Base-by-base conservation (phyloP, 495 filamentous ascomycete species). In the Tuber indicum region DNA sequence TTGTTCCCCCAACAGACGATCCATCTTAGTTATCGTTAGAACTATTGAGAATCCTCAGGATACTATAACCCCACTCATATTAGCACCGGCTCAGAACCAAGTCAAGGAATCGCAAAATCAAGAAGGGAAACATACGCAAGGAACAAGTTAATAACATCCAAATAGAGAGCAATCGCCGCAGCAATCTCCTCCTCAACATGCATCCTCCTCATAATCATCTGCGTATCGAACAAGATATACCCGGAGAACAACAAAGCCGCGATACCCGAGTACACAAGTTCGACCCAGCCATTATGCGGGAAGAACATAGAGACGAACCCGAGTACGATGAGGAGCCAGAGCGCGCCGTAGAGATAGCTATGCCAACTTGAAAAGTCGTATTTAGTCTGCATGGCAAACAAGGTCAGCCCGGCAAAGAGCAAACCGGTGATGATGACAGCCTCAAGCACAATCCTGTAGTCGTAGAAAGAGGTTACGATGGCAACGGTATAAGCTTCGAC, bases 101-200 rank as follows among this genome's bases (percentile, higher is more conserved):
- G 19, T 32, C 42, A 32, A 32, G 52, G 52, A 12, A 62, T 70
- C 39, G 26, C 44, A 21, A 72, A 39, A 10, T 16, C 12, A 71
- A 69, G 1, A 45, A 62, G 75, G 74, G 62, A 32, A 32, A 82
- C 80, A 45, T 77, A 82, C 81, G 92, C 91, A 78, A 99, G 86
- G 89, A 99, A 99, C 80, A 99, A 85, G 86, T 99, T 99, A 86
- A 99, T 91, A 80, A 99, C 90, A 84, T 99, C 96, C 62, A 99
- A 86, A 84, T 99, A 99, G 71, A 99, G 88, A 82, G 92, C 93
- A 83, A 99, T 97, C 1, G 94, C 91, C 72, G 96, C 96, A 0
- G 94, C 94, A 84, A 99, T 98, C 88, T 99, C 96, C 88, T 99
- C 96, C 86, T 99, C 96, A 73, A 97, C 94, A 83, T 99, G 96